Evolutionary conservation across 345 rosid species (phyloP), one percentile per base, ranked within the genome.

Genomic region (Corchorus capsularis): DNA sequence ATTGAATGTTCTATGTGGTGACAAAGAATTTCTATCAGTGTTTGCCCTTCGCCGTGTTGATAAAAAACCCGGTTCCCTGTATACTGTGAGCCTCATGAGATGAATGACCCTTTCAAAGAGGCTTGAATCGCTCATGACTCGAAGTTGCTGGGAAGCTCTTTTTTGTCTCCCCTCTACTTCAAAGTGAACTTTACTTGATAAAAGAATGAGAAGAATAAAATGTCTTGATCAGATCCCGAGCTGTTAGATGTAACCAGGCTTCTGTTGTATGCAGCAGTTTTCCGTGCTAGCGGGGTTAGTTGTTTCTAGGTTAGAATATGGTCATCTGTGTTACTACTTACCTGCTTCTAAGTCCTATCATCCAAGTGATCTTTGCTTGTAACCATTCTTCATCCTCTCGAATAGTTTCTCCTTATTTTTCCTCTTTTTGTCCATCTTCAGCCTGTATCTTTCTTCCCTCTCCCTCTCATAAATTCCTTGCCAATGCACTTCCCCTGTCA

Each of bases 401-500:
- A 76, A 76, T 37, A 89, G 84, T 80, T 90, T 93, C 84, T 91
- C 97, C 74, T 83, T 88, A 0, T 83, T 87, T 83, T 92, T 96
- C 84, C 96, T 88, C 86, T 96, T 96, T 86, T 93, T 96, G 64
- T 96, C 96, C 99, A 96, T 96, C 85, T 96, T 96, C 74, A 80
- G 64, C 76, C 99, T 77, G 49, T 96, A 96, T 79, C 94, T 91
- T 80, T 91, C 91, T 86, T 92, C 99, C 57, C 98, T 92, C 80
- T 96, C 99, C 76, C 96, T 89, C 54, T 96, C 99, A 32, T 96
- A 93, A 56, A 93, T 82, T 76, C 99, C 99, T 83, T 88, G 94
- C 99, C 99, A 96, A 54, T 96, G 99, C 64, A 96, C 91, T 87
- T 96, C 98, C 5, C 99, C 99, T 0, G 94, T 96, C 71, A 84